Percentiles rank a stretch among this genome's conserved stretches.
phyloP scores from a whole-genome alignment of 176 grass and related monocot species.

The Themeda triandra region DNA sequence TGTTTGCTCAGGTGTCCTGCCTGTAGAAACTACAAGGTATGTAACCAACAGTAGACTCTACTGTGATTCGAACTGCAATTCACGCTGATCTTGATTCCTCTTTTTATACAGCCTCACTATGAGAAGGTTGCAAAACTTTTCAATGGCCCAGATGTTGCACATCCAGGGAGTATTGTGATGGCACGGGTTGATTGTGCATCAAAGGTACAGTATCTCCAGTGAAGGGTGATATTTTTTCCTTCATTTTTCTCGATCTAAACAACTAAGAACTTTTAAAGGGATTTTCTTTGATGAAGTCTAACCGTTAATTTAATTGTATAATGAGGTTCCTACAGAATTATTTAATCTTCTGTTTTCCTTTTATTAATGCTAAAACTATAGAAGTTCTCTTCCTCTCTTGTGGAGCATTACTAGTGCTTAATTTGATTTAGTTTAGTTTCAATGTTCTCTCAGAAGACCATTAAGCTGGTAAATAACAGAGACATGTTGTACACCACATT shows the following conservation, averaged over 20 bases:
- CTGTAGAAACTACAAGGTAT: constrained; percentile 99
- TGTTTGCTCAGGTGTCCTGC: constrained; percentile 84
- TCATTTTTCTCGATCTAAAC: neutral
- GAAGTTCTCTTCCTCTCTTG: neutral
- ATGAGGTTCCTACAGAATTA: neutral
- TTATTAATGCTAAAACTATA: constrained; percentile 1
- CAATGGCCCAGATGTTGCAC: constrained; percentile 79
- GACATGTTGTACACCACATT: constrained; percentile 1
- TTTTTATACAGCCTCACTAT: constrained; percentile 71
- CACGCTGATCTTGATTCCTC: constrained; percentile 8
- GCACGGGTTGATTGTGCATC: constrained; percentile 88
- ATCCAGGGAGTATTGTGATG: constrained; percentile 84
- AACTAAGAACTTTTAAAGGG: neutral
- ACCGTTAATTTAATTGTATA: neutral
- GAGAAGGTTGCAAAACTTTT: constrained; percentile 97
- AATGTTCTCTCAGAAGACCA: neutral
- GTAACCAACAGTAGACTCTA: neutral
- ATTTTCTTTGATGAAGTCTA: neutral
- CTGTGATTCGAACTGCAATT: constrained; percentile 4
- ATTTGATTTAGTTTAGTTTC: neutral
- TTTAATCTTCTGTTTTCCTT: neutral
- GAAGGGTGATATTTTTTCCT: neutral
- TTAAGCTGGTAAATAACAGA: neutral
- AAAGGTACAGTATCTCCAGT: constrained; percentile 65
- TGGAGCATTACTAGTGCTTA: neutral